phyloP scores from a whole-genome alignment of 2,329 filamentous ascomycete species.

The Cadophora gregata region DNA sequence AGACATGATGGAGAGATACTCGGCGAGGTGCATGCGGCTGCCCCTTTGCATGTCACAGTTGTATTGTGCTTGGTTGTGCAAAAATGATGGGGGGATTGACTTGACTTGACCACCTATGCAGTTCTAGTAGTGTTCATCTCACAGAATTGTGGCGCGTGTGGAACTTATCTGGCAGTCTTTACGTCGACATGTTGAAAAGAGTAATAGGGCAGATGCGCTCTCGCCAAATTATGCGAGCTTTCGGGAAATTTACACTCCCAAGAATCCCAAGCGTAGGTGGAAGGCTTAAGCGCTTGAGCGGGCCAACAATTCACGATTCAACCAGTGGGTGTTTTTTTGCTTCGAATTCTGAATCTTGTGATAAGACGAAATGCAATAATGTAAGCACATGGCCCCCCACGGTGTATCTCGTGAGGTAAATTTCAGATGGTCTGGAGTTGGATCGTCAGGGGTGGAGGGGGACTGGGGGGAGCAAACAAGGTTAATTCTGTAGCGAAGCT shows the following conservation, averaged over 20 bases:
- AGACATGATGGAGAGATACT: not conserved
- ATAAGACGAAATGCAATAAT: not conserved
- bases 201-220: no score
- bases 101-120: not conserved
- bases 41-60: not conserved
- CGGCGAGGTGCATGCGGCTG: constrained; percentile 1
- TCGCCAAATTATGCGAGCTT: constrained; percentile 3
- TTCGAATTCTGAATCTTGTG: not conserved
- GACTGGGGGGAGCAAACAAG: not conserved
- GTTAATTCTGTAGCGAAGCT: not conserved
- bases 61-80: not conserved
- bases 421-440: not conserved
- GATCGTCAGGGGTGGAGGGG: not conserved
- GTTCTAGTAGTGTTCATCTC: not conserved
- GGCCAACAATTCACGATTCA: not conserved
- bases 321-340: not conserved
- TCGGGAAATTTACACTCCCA: constrained; percentile 10
- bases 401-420: no score
- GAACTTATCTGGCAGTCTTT: not conserved
- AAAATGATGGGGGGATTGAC: no score
- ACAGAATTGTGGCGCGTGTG: not conserved
- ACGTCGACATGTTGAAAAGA: not conserved
- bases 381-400: constrained; percentile 4
- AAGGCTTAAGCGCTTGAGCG: not conserved
- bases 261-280: not conserved